Evolutionary conservation across 208 protist species (phyloP), one percentile per base, ranked within the genome.

Genomic region (Plasmodiophora brassicae): DNA sequence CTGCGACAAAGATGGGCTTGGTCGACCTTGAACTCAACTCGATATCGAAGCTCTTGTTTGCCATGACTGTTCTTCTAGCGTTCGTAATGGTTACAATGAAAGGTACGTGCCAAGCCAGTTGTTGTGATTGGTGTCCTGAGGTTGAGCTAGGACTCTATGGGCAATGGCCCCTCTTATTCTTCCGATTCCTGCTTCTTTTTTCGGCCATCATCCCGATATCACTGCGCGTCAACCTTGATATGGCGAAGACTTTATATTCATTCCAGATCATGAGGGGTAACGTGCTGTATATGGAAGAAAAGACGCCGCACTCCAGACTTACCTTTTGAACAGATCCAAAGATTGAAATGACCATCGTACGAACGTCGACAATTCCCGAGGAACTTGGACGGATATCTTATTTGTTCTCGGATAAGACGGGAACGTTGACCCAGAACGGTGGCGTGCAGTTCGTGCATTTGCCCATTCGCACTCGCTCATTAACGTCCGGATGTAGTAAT

Each of bases 321-420:
- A 50, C 1, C 45, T 86, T 10, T 32, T 78, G 20, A 36, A 5
- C n/a, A 78, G 88, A 90, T 90, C 22, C 38, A 39, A 8, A 88
- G 0, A 90, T 90, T 45, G 46, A 78, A 71, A 90, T 88, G 20
- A 93, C 92, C 0, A 91, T 98, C 1, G 97, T 98, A 0, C 91
- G 97, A 57, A 98, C 96, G 50, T 96, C 95, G 28, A 96, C 95
- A 1, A 95, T 99, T 38, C 97, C 98, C 0, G 98, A 99, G 91
- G 97, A 99, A 91, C 92, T 99, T 0, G 97, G 97, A n/a, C 92
- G 97, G 35, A 94, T 99, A 45, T 92, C 95, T 60, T 99, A 98
- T 91, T 92, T 99, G 36, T 96, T 99, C 72, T 96, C 95, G 8
- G 98, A 99, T 92, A 99, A 99, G 92, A 99, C 98, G 10, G 98